These are phyloP conservation scores for Pilaira anomala DNA, from an alignment of 192 early-diverging fungal genomes.

Conservation along the genomic window DNA sequence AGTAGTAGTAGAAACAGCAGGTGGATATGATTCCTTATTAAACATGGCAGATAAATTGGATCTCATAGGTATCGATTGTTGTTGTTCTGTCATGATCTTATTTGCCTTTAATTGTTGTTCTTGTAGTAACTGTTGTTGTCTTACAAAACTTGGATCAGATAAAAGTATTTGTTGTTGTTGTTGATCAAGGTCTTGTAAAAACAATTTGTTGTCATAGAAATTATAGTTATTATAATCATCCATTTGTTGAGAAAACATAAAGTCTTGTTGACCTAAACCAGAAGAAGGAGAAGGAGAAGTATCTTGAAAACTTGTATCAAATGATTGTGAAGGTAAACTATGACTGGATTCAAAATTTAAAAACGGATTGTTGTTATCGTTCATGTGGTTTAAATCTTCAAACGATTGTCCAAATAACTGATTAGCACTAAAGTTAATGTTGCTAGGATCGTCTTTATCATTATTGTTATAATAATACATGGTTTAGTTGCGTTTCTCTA, in stretches of 20 bases:
- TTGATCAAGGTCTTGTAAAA: not conserved
- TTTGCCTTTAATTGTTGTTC: constrained; percentile 27
- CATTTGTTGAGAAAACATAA: not conserved
- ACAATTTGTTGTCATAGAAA: not conserved
- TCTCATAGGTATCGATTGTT: constrained; percentile 4
- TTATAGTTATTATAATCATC: not conserved
- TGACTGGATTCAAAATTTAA: not conserved
- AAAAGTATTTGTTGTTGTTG: constrained; percentile 23
- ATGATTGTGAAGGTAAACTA: not conserved
- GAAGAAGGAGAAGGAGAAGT: constrained; percentile 7
- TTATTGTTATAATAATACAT: too few species aligned
- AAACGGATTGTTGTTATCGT: not conserved
- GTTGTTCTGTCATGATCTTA: constrained; percentile 16
- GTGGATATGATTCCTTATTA: not conserved
- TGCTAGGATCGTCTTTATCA: too few species aligned
- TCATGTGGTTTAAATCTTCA: not conserved
- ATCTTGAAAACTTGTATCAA: not conserved
- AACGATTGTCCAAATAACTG: not conserved
- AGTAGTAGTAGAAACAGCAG: not conserved
- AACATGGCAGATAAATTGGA: constrained; percentile 29
- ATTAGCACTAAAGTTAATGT: too few species aligned
- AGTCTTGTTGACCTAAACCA: constrained; percentile 2
- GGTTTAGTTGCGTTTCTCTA: too few species aligned
- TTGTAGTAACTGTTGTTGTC: constrained; percentile 29
- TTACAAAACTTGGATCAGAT: constrained; percentile 23